Conservation (phyloP, 1,139 yeast genomes). For the Diutina rugosa region DNA sequence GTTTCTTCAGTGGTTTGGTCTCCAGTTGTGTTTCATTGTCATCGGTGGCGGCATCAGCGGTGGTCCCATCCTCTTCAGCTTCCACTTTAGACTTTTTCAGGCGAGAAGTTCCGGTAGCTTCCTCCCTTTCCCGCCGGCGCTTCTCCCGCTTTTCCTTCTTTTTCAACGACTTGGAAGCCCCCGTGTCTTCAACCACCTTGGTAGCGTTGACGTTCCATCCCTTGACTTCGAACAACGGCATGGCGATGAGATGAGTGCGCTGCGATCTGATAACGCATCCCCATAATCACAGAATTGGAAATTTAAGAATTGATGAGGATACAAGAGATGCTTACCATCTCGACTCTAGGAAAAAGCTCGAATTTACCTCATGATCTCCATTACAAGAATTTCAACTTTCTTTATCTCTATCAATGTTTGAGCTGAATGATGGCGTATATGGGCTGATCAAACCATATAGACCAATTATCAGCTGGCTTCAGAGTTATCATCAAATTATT, state of each 20-base stretch:
- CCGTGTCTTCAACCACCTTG: constrained; percentile 28
- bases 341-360: too few species aligned
- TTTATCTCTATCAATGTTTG: too few species aligned
- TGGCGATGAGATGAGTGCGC: constrained; percentile 9
- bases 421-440: too few species aligned
- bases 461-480: too few species aligned
- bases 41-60: neutral
- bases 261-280: neutral
- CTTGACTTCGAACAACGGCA: constrained; percentile 68
- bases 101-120: neutral
- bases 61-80: neutral
- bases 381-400: too few species aligned
- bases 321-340: too few species aligned
- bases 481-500: too few species aligned
- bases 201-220: constrained; percentile 66
- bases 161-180: constrained; percentile 14
- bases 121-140: constrained; percentile 10
- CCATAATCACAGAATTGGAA: neutral
- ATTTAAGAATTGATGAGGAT: too few species aligned
- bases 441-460: too few species aligned
- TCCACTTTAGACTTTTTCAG: neutral
- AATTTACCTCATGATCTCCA: too few species aligned
- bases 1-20: neutral
- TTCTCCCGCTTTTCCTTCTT: constrained; percentile 12
- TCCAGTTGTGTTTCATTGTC: neutral